Base-by-base conservation (phyloP, 345 rosid species). In the Excoecaria agallocha region DNA sequence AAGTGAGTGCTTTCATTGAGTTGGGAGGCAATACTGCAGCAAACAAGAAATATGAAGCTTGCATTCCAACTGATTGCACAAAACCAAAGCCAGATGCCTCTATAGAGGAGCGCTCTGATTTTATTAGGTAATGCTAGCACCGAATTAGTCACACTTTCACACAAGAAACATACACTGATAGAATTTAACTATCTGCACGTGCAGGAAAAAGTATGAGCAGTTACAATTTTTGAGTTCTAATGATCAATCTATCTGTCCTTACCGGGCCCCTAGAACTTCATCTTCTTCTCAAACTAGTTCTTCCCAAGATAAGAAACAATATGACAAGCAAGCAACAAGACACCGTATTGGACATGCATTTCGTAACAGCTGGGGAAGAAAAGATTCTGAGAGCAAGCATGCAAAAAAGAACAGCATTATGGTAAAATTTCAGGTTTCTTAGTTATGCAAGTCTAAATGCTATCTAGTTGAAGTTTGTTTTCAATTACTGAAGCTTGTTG, bases 281-380 rank as follows among this genome's bases (percentile, higher is more conserved):
- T 56, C 88, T 25, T 68, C 90, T 6, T 55, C 89, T 67, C 76
- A 75, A 13, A 79, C 66, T 72, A 48, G 85, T 25, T 64, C 89
- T 75, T 30, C 74, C 71, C 82, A 81, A 19, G 88, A 87, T 10
- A 87, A 83, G 83, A 87, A 68, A 75, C 72, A 37, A 1, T 71
- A 46, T 15, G 90, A 90, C 10, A 88, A 90, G 76, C 90, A 82
- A 74, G 75, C 85, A 16, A 87, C 92, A 1, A 88, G 82, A 70
- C 88, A 84, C 78, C 91, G 94, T 3, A 87, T 89, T 7, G 97
- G 99, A 43, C 70, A 84, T 37, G 91, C 96, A 69, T 90, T 93
- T 76, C 88, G 97, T 69, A 93, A 90, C 84, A 93, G 96, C 86
- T 86, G 97, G 96, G 94, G 91, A 78, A 87, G 94, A 78, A 87